A percentile compares a stretch with the other conserved stretches of the same genome.
These are phyloP conservation scores for Wickerhamomyces silvicola DNA, from an alignment of 805 yeast species.

Conservation along the genomic window DNA sequence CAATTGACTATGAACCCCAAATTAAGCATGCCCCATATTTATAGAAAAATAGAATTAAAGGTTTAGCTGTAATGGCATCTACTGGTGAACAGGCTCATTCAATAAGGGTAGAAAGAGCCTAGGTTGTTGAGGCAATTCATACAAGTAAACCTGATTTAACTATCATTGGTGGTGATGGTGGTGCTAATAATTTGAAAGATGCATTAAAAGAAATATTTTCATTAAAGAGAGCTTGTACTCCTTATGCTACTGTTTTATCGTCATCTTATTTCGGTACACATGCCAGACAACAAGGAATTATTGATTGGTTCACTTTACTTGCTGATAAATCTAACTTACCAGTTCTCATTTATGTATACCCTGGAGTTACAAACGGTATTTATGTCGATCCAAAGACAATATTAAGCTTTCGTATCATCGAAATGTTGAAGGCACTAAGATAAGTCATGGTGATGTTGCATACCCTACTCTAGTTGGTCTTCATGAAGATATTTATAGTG, in stretches of 20 bases:
- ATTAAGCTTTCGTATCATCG: conserved; percentile 29
- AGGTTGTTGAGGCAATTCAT: conserved; percentile 27
- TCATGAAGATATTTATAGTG: conserved; percentile 30
- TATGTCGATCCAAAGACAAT: conserved; percentile 30
- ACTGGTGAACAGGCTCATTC: conserved; percentile 52
- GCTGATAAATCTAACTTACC: conserved; percentile 35
- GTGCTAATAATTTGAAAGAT: conserved; percentile 39
- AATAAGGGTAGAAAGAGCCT: conserved; percentile 37
- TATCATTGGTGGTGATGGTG: conserved; percentile 44
- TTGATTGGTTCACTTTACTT: conserved; percentile 34
- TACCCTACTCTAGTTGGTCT: conserved; percentile 39
- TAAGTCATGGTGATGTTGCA: conserved; percentile 45
- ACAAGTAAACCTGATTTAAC: conserved; percentile 34
- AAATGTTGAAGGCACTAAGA: conserved; percentile 44
- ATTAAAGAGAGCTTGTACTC: conserved; percentile 32
- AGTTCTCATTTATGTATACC: conserved; percentile 35
- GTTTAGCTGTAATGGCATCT: conserved; percentile 45
- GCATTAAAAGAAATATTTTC: conserved; percentile 34
- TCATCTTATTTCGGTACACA: conserved; percentile 43
- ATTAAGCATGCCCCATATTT: conserved; percentile 38
- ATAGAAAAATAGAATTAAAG: conserved; percentile 38
- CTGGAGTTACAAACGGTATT: conserved; percentile 37
- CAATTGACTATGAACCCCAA: conserved; percentile 40
- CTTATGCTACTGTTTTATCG: conserved; percentile 35
- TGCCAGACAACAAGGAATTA: conserved; percentile 39